Conservation (phyloP, 2,329 filamentous ascomycete species). For the Tolypocladium tundrense region DNA sequence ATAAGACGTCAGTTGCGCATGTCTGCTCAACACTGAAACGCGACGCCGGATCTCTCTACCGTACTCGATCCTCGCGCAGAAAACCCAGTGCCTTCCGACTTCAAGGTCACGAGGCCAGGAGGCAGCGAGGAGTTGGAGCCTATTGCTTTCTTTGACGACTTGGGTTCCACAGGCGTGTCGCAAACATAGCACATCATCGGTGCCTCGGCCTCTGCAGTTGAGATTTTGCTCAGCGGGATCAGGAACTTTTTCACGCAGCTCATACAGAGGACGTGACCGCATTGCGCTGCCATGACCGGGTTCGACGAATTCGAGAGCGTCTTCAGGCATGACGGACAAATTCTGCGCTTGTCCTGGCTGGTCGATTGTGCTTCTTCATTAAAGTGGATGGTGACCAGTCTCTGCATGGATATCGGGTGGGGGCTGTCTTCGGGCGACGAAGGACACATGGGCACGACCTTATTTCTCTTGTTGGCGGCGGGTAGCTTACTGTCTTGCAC, state of each 20-base stretch:
- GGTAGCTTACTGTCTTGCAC: constrained; percentile 36
- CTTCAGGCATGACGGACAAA: constrained; percentile 83
- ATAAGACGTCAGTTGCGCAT: neutral
- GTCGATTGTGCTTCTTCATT: constrained; percentile 52
- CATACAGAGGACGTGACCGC: constrained; percentile 84
- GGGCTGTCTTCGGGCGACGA: constrained; percentile 55
- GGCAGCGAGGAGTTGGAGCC: constrained; percentile 45
- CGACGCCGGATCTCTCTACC: constrained; percentile 68
- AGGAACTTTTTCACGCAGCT: constrained; percentile 80
- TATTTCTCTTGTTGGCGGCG: constrained; percentile 48
- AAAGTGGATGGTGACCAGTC: constrained; percentile 67
- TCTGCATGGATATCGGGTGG: constrained; percentile 70
- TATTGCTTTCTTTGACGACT: constrained; percentile 27
- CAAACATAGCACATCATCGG: constrained; percentile 67
- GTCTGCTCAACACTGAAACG: constrained; percentile 63
- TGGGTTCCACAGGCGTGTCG: constrained; percentile 60
- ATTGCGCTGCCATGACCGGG: constrained; percentile 75
- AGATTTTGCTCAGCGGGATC: constrained; percentile 37
- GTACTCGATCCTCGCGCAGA: constrained; percentile 76
- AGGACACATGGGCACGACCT: constrained; percentile 65
- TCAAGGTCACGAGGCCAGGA: constrained; percentile 68
- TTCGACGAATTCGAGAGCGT: constrained; percentile 70
- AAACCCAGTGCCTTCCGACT: constrained; percentile 85
- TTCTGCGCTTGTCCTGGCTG: constrained; percentile 29
- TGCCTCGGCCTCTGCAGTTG: constrained; percentile 34